Percentiles rank a stretch among this genome's conserved stretches.
Evolutionary conservation across 768 basidiomycete genomes (phyloP).

Genomic region (Pulveroboletus sp.): DNA sequence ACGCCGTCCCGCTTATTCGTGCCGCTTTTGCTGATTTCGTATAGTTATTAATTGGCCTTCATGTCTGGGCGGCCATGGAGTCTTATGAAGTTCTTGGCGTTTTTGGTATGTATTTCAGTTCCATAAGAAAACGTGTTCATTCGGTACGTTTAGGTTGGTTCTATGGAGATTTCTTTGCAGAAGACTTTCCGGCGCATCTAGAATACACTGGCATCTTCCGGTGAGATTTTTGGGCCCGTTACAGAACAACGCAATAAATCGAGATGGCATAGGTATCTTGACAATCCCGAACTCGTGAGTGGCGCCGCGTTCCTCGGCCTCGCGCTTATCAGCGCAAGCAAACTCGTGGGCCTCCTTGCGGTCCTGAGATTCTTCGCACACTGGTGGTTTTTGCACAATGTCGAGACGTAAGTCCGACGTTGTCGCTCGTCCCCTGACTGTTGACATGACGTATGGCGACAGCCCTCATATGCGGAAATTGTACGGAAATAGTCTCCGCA

Average conservation of each 20-base stretch:
- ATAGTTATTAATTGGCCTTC: constrained; percentile 80
- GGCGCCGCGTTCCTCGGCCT: constrained; percentile 95
- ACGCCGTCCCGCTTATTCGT: constrained; percentile 30
- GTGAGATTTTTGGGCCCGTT: constrained; percentile 36
- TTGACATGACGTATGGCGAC: constrained; percentile 1
- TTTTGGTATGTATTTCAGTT: constrained; percentile 58
- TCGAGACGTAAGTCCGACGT: constrained; percentile 74
- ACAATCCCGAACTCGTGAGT: constrained; percentile 95
- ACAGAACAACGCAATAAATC: neutral
- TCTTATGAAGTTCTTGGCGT: constrained; percentile 91
- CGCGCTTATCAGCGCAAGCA: constrained; percentile 87
- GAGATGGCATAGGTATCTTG: constrained; percentile 60
- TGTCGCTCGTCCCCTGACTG: neutral
- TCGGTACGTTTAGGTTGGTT: constrained; percentile 74
- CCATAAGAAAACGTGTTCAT: neutral
- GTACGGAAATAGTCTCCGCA: constrained; percentile 90
- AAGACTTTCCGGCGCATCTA: constrained; percentile 84
- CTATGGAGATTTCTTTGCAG: constrained; percentile 96
- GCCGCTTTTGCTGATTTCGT: constrained; percentile 7
- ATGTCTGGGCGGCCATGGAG: constrained; percentile 88
- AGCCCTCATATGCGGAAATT: constrained; percentile 99
- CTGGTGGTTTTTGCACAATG: constrained; percentile 93
- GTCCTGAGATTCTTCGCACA: constrained; percentile 83
- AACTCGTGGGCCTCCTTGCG: constrained; percentile 84
- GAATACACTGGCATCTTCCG: constrained; percentile 98